A percentile compares a stretch with the other conserved stretches of the same genome.
Conservation (phyloP, 371 early-diverging fungal species). For the Lichtheimia corymbifera region DNA sequence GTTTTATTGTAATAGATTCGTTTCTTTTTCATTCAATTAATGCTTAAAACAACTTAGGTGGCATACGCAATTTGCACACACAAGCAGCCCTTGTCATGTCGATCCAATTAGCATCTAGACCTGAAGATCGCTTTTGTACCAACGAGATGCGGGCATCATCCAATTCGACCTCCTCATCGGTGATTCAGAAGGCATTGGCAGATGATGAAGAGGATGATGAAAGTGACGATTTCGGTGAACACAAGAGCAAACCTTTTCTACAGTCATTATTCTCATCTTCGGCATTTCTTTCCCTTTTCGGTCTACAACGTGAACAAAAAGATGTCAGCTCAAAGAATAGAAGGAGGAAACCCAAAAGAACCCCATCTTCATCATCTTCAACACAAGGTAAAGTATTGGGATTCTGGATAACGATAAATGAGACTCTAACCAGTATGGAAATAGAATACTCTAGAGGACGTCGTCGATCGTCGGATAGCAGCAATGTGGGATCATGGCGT, state of each 20-base stretch:
- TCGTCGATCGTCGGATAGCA: background rate
- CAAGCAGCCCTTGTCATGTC: conserved; percentile 52
- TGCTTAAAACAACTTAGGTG: conserved; percentile 16
- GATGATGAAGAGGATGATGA: conserved; percentile 7
- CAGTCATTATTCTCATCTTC: conserved; percentile 33
- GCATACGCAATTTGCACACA: conserved; percentile 40
- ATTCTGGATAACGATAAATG: too few relatives aligned
- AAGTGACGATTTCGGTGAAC: background rate
- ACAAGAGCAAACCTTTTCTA: conserved; percentile 32
- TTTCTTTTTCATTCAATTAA: background rate
- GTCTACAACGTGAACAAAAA: conserved; percentile 7
- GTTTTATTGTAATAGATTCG: background rate
- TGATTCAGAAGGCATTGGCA: background rate
- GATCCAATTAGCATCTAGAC: conserved; percentile 45
- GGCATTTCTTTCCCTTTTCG: conserved; percentile 14
- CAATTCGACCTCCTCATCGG: background rate
- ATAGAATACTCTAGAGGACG: background rate
- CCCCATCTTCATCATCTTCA: background rate
- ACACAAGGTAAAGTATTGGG: background rate
- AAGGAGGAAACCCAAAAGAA: background rate
- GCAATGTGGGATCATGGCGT: background rate
- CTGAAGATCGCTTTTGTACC: conserved; percentile 29
- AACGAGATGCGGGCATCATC: background rate
- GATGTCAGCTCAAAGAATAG: background rate
- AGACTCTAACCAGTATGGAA: too few relatives aligned